These are phyloP conservation scores for Melastoma candidum DNA, from an alignment of 441 rosid species.

Conservation along the genomic window DNA sequence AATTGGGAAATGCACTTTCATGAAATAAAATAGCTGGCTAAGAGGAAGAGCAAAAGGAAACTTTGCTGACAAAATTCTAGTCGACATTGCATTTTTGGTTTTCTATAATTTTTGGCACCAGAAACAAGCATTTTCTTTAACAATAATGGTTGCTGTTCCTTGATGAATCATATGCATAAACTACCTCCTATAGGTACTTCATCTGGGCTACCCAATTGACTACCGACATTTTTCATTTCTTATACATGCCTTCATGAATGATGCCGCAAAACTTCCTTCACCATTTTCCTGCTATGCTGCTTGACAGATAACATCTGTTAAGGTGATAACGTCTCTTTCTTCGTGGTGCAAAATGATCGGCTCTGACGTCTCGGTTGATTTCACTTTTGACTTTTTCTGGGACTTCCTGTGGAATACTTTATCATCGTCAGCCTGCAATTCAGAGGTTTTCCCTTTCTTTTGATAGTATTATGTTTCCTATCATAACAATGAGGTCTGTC, in stretches of 20 bases:
- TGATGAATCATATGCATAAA: too few species aligned
- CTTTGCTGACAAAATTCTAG: too few species aligned
- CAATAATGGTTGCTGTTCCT: too few species aligned
- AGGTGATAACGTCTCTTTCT: slow-evolving; percentile 47
- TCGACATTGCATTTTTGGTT: too few species aligned
- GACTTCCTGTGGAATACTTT: slow-evolving; percentile 46
- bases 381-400: slow-evolving; percentile 55
- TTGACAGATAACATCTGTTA: slow-evolving; percentile 53
- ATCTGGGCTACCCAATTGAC: too few species aligned
- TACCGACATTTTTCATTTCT: not conserved
- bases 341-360: slow-evolving; percentile 47
- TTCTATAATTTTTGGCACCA: too few species aligned
- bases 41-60: too few species aligned
- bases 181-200: too few species aligned
- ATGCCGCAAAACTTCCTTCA: slow-evolving; percentile 2
- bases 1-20: too few species aligned
- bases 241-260: not conserved
- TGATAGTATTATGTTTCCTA: too few species aligned
- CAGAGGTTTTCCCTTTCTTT: slow-evolving; percentile 45
- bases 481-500: not conserved
- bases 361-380: slow-evolving; percentile 31
- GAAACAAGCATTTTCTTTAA: too few species aligned
- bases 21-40: too few species aligned
- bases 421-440: slow-evolving; percentile 38
- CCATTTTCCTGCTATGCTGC: slow-evolving; percentile 13